Percentiles rank a stretch among this genome's conserved stretches.
phyloP scores from a whole-genome alignment of 2,329 filamentous ascomycete genomes.

The Talaromyces sp. region DNA sequence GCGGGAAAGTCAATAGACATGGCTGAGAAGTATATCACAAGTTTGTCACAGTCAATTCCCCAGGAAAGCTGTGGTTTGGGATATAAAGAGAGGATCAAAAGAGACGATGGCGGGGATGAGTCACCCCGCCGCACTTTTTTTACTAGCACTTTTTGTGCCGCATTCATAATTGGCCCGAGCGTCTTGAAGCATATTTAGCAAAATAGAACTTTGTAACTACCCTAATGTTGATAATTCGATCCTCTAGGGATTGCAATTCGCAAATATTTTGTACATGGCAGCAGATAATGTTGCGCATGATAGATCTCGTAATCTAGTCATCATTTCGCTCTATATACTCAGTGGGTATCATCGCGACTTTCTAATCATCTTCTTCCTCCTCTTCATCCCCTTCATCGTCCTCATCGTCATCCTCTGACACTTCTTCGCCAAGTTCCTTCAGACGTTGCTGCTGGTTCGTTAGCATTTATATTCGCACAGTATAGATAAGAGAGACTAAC shows the following conservation, averaged over 20 bases:
- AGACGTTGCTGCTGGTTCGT: conserved; percentile 55
- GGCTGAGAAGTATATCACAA: conserved; percentile 21
- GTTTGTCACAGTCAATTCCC: conserved; percentile 12
- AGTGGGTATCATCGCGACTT: conserved; percentile 14
- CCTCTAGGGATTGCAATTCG: background rate
- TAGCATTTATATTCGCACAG: conserved; percentile 15
- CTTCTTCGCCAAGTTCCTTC: conserved; percentile 62
- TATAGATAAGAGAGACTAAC: conserved; percentile 42
- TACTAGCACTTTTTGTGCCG: conserved; percentile 8
- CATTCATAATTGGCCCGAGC: conserved; percentile 14
- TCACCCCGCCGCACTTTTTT: conserved; percentile 17
- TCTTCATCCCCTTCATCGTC: conserved; percentile 54
- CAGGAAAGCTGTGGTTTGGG: background rate
- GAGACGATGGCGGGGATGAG: conserved; percentile 14
- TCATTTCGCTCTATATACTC: conserved; percentile 14
- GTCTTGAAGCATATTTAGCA: background rate
- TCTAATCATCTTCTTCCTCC: conserved; percentile 33
- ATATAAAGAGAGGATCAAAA: background rate
- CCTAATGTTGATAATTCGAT: background rate
- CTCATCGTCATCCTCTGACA: conserved; percentile 74
- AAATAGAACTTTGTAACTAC: too few relatives aligned
- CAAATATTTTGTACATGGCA: background rate
- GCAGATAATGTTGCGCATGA: background rate
- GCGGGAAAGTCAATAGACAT: conserved; percentile 92
- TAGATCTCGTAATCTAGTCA: background rate